Evolutionary conservation across 441 rosid genomes (phyloP).

Genomic region (Syzygium syzygioides): DNA sequence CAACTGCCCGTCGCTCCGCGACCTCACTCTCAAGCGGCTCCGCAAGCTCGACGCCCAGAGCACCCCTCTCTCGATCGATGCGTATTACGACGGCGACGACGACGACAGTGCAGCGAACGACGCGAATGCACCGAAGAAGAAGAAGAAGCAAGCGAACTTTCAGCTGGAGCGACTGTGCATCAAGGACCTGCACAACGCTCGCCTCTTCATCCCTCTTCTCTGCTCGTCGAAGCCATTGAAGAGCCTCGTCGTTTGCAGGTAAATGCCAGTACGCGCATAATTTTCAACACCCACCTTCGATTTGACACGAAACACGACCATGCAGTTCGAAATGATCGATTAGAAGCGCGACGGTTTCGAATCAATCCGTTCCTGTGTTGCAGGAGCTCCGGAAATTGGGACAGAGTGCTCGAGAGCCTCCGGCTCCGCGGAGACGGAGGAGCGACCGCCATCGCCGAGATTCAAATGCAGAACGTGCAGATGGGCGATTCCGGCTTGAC

Average conservation of each 20-base stretch:
- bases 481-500: slow-evolving; percentile 31
- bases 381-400: slow-evolving; percentile 45
- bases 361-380: not conserved
- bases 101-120: not conserved
- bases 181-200: slow-evolving; percentile 39
- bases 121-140: not conserved
- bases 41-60: slow-evolving; percentile 30
- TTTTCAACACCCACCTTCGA: not conserved
- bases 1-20: slow-evolving; percentile 30
- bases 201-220: slow-evolving; percentile 26
- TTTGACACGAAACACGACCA: not conserved
- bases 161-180: slow-evolving; percentile 25
- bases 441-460: slow-evolving; percentile 21
- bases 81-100: not conserved
- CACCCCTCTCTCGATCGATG: slow-evolving; percentile 10
- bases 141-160: not conserved
- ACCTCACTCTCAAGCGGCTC: slow-evolving; percentile 36
- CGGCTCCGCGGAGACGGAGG: not conserved
- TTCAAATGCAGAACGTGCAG: slow-evolving; percentile 35
- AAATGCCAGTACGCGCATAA: not conserved
- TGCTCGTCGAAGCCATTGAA: slow-evolving; percentile 12
- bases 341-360: not conserved
- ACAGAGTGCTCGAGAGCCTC: slow-evolving; percentile 20
- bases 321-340: not conserved
- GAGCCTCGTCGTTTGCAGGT: slow-evolving; percentile 21